These are phyloP conservation scores for Picochlorum sp. DNA, from an alignment of 139 green algal species.

Conservation along the genomic window DNA sequence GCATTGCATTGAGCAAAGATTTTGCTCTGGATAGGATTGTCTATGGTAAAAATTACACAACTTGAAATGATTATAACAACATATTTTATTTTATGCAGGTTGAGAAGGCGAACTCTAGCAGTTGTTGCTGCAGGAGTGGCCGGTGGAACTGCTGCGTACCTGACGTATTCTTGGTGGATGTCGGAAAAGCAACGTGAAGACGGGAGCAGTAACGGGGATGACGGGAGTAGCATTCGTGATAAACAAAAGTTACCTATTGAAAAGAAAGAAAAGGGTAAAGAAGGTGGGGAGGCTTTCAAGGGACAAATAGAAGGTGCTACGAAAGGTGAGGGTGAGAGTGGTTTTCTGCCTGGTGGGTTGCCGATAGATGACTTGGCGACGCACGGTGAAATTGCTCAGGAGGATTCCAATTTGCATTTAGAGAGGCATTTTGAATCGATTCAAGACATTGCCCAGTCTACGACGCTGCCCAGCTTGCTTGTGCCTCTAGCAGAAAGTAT, in stretches of 20 bases:
- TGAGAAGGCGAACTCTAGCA: not conserved
- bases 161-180: not conserved
- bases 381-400: not conserved
- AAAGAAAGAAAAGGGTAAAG: too few species aligned
- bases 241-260: too few species aligned
- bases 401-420: slow-evolving; percentile 14
- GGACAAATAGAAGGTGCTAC: too few species aligned
- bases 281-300: too few species aligned
- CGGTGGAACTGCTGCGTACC: not conserved
- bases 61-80: too few species aligned
- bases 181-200: too few species aligned
- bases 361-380: not conserved
- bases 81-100: not conserved
- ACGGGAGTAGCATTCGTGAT: too few species aligned
- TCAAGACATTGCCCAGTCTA: slow-evolving; percentile 52
- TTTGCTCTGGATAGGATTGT: too few species aligned
- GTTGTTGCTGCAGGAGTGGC: not conserved
- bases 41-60: too few species aligned
- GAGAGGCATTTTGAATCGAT: slow-evolving; percentile 55
- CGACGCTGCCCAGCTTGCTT: slow-evolving; percentile 56
- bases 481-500: slow-evolving; percentile 28
- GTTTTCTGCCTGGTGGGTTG: not conserved
- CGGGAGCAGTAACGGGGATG: too few species aligned
- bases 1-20: too few species aligned
- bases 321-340: too few species aligned